Base-by-base conservation (phyloP, 1,284 basidiomycete species). In the Anthracocystis walkeri region DNA sequence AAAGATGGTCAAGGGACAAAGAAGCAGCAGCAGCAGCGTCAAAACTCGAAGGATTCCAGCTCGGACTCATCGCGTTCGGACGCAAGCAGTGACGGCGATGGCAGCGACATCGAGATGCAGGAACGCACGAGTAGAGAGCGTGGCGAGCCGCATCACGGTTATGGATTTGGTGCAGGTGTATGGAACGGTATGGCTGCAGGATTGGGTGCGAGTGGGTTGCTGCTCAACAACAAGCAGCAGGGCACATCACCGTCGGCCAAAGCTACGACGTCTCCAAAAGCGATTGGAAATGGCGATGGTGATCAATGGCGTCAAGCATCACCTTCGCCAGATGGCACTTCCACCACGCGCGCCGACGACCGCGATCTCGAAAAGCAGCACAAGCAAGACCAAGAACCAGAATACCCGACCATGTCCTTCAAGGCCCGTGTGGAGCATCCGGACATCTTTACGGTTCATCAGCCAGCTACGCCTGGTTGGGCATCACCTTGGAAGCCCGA, bases 381-480 rank as follows among this genome's bases (percentile, higher is more conserved):
- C 38, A 55, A 55, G 49, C 55, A 49, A n/a, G 59, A 59, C 40
- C 31, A 56, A 3, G 70, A 68, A 62, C 45, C 35, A 12, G 57
- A 73, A 12, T 77, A 75, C 41, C 69, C 67, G 50, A 75, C 65
- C 45, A 54, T 68, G 66, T 78, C 76, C 0, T 72, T 77, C 68
- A 67, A 67, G 20, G 70, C 75, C 8, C 53, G 65, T 44, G 72
- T 77, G 59, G 68, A 75, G 46, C 52, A 73, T 35, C 67, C 69
- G 5, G 67, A 74, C 27, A 65, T 74, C 33, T 82, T 75, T 45
- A 77, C 80, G 4, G 75, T 80, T 2, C 80, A 79, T 55, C 81
- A 82, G 44, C 80, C 80, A 7, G 74, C 70, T 6, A 82, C 79
- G 7, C 80, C 81, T 3, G 81, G 81, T 10, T 83, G 80, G 81